Evolutionary conservation across 2,329 filamentous ascomycete genomes (phyloP), one percentile per base, ranked within the genome.

Genomic region (Ilyonectria sp.): DNA sequence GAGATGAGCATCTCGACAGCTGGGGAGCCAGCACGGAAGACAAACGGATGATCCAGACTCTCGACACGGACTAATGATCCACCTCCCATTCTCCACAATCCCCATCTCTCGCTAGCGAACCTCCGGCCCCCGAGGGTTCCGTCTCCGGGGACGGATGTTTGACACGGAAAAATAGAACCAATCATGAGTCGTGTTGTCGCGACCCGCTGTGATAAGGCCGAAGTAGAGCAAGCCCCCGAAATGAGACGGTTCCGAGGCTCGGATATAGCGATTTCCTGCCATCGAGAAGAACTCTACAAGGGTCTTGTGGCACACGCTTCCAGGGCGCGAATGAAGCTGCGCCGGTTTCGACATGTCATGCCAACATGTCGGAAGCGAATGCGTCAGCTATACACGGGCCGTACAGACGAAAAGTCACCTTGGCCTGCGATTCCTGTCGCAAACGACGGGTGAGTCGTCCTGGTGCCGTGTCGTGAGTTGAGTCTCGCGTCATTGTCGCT

Each of bases 371-470:
- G n/a, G 60, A 50, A 10, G 52, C 35, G 5, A 63, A 63, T 21
- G 59, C 50, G 46, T 55, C 59, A 10, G 59, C 62, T 21, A 40
- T 61, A 17, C 53, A 57, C 50, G 57, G 63, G n/a, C 52, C 46
- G 15, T 62, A 47, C 23, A 50, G 64, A 46, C 58, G 60, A 47
- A 68, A 68, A 37, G 65, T 68, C 40, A 68, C 65, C 5, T 44
- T 68, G 52, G 65, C 65, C 21, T 68, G 65, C 44, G 56, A 68
- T 13, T 43, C 44, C 8, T 68, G 65, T 35, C 65, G 65, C 17
- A 68, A 64, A 33, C 65, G 61, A 33, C 35, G 65, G 43, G 65
- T 68, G 46, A 47, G 65, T 54, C 1, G 13, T 17, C 8, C 46
- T 31, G 31, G 13, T 17, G n/a, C 35, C 40, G 31, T 11, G 8